Percentiles rank a stretch among this genome's conserved stretches.
These are phyloP conservation scores for Calonectria multiphialidica DNA, from an alignment of 2,329 filamentous ascomycete species.

Conservation along the genomic window DNA sequence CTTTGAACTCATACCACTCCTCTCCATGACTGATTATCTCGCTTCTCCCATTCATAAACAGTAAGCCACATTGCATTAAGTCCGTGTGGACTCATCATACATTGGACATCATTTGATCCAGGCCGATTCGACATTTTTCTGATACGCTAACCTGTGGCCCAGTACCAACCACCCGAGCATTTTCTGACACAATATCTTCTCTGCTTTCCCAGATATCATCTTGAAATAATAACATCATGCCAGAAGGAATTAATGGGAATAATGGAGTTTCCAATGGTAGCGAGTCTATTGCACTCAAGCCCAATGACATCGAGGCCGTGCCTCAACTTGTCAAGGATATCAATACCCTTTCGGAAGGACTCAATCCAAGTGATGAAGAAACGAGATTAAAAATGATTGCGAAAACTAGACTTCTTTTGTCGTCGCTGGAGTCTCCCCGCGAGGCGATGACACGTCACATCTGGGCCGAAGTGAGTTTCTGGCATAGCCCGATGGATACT, in stretches of 20 bases:
- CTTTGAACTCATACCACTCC: no score
- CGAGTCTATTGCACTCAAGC: constrained; percentile 27
- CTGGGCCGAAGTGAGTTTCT: constrained; percentile 55
- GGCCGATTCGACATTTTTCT: no score
- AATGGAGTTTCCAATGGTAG: neutral
- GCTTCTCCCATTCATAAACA: no score
- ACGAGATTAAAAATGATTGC: constrained; percentile 47
- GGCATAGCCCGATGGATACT: neutral
- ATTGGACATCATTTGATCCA: no score
- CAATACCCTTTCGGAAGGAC: neutral
- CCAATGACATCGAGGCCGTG: constrained; percentile 25
- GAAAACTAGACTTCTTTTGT: constrained; percentile 48
- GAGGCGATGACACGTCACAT: constrained; percentile 61
- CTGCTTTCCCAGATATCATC: no score
- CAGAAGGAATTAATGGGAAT: neutral
- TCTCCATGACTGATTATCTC: no score
- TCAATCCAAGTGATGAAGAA: constrained; percentile 22
- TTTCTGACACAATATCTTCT: neutral
- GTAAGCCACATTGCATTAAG: no score
- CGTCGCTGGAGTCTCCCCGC: constrained; percentile 58
- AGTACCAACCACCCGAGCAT: neutral
- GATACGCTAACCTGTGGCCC: no score
- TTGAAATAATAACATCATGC: neutral
- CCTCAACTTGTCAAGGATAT: constrained; percentile 30
- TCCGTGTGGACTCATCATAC: no score